Percentiles rank a stretch among this genome's conserved stretches.
Evolutionary conservation across 345 rosid genomes (phyloP).

Genomic region (Theobroma cacao): DNA sequence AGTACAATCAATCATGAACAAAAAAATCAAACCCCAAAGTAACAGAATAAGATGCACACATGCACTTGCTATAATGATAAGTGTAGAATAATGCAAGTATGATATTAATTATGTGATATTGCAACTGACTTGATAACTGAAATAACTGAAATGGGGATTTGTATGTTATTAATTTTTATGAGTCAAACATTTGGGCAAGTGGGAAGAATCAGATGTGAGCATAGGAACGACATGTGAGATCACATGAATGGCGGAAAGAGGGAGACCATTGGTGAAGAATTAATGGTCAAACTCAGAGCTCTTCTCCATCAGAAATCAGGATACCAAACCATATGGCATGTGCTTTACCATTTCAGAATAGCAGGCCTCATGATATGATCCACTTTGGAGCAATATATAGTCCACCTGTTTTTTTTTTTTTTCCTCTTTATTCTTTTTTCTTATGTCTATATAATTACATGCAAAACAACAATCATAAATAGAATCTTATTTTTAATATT

Average conservation of each 20-base stretch:
- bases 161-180: not conserved
- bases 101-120: not conserved
- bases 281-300: constrained; percentile 24
- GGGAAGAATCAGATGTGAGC: constrained; percentile 35
- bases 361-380: too few relatives aligned
- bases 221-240: constrained; percentile 53
- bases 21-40: too few relatives aligned
- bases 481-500: too few relatives aligned
- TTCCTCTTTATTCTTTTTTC: too few relatives aligned
- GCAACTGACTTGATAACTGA: constrained; percentile 61
- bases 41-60: not conserved
- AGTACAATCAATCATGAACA: too few relatives aligned
- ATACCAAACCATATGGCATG: constrained; percentile 19
- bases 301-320: constrained; percentile 8
- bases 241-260: constrained; percentile 40
- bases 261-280: not conserved
- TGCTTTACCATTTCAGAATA: not conserved
- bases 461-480: too few relatives aligned
- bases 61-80: not conserved
- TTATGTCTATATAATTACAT: too few relatives aligned
- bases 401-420: too few relatives aligned
- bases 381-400: too few relatives aligned
- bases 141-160: constrained; percentile 47
- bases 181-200: constrained; percentile 36
- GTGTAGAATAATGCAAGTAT: not conserved